Evolutionary conservation across 1,284 basidiomycete species (phyloP).

Genomic region (Anthracocystis setariae): DNA sequence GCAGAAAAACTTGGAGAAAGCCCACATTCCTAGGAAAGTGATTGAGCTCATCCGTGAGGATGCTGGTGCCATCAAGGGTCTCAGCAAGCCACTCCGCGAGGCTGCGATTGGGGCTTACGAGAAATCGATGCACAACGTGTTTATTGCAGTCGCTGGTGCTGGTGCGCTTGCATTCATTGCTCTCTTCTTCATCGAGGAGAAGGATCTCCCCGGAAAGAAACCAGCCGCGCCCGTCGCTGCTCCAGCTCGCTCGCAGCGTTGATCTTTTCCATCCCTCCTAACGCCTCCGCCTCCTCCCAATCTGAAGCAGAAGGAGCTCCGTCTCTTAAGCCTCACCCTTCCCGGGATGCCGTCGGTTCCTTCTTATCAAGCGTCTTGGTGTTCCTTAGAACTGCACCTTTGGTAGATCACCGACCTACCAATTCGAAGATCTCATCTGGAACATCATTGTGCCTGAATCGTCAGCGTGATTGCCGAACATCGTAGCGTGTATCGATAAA

Average conservation of each 20-base stretch:
- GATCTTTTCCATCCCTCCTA: neutral
- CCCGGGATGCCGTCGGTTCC: no score
- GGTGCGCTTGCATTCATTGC: slow-evolving; percentile 63
- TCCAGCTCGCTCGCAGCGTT: slow-evolving; percentile 27
- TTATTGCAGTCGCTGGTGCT: slow-evolving; percentile 64
- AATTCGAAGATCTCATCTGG: no score
- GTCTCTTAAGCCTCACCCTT: no score
- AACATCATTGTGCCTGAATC: no score
- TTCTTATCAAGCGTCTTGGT: no score
- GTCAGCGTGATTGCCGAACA: no score
- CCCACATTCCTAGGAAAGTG: slow-evolving; percentile 59
- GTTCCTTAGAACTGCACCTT: no score
- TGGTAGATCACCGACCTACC: no score
- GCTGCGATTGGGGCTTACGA: slow-evolving; percentile 67
- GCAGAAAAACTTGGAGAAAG: slow-evolving; percentile 57
- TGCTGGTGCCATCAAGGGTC: slow-evolving; percentile 60
- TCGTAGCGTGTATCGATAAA: neutral
- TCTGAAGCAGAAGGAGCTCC: no score
- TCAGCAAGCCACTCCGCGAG: slow-evolving; percentile 49
- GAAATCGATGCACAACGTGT: slow-evolving; percentile 67
- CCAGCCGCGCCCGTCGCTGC: slow-evolving; percentile 38
- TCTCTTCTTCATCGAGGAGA: slow-evolving; percentile 67
- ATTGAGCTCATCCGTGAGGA: slow-evolving; percentile 66
- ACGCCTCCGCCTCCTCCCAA: no score
- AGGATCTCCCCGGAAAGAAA: slow-evolving; percentile 64